Evolutionary conservation across 331 rosid genomes (phyloP), one percentile per base, ranked within the genome.

Genomic region (Cydonia oblonga): DNA sequence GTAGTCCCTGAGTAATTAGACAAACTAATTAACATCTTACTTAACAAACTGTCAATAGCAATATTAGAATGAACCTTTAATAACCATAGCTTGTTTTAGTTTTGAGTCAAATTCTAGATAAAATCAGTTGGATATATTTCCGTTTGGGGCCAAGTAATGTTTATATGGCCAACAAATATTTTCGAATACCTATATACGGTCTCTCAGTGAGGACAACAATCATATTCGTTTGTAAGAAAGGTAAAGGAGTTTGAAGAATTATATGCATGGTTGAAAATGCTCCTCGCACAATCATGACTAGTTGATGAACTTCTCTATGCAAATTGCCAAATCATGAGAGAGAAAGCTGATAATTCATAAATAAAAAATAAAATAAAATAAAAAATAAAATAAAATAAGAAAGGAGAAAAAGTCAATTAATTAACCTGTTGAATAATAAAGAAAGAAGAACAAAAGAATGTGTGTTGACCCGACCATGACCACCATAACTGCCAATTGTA

Each of bases 391-490:
- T n/a, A n/a, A n/a, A n/a, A n/a, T n/a, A n/a, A n/a, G n/a, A n/a
- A n/a, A n/a, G n/a, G 9, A 64, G 56, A 35, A 58, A 53, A 16
- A 14, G 14, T 19, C 46, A 46, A 61, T 58, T 16, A 46, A 61
- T 58, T 16, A 15, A 49, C 26, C 22, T 40, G 1, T 22, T 14
- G 33, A 64, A 54, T 30, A 51, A 52, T 40, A 26, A 15, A 57
- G 8, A 26, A 15, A 57, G 8, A 24, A 63, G 23, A 35, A 66
- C 25, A 65, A 18, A 69, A 79, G 80, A 75, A 86, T 53, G 75
- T 78, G 70, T 65, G 66, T 66, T 71, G 75, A 71, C 66, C 56
- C 74, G 81, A 77, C 81, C 57, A 70, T 59, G 86, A 66, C 86
- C 86, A 80, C 81, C 72, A 70, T 38, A 54, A 69, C 11, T 66